phyloP scores from a whole-genome alignment of 306 rosid species.

The Quercus wislizeni region DNA sequence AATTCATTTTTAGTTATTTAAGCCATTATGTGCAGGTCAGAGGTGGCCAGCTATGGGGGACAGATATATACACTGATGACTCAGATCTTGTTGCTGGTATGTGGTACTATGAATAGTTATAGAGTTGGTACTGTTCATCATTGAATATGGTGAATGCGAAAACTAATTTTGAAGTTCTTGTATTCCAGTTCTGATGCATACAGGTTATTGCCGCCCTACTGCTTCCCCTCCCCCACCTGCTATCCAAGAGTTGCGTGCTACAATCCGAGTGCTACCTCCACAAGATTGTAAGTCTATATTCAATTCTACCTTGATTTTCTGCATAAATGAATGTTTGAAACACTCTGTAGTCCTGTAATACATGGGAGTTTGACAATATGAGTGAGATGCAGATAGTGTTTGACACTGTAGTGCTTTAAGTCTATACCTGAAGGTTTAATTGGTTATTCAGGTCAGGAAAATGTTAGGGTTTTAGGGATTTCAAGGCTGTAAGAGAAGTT shows the following conservation, averaged over 20 bases:
- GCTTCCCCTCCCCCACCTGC: conserved; percentile 90
- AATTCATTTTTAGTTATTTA: conserved; percentile 13
- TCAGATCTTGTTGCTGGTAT: conserved; percentile 98
- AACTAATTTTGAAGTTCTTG: conserved; percentile 33
- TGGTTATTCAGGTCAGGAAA: not conserved
- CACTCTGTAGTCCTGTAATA: not conserved
- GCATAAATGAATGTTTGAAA: not conserved
- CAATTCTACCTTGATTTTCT: conserved; percentile 16
- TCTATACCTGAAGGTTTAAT: not conserved
- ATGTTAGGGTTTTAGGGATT: not conserved
- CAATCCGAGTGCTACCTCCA: conserved; percentile 78
- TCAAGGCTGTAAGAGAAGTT: not conserved
- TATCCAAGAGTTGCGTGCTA: conserved; percentile 78
- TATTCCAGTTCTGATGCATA: conserved; percentile 89
- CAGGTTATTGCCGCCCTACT: conserved; percentile 96
- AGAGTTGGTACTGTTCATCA: conserved; percentile 7
- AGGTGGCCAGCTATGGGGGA: conserved; percentile 98
- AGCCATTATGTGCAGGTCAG: conserved; percentile 65
- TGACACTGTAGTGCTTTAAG: no score
- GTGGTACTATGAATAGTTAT: conserved; percentile 12
- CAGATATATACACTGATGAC: conserved; percentile 92
- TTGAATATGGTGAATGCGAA: conserved; percentile 2
- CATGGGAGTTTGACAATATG: not conserved
- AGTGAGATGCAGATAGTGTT: not conserved
- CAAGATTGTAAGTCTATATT: conserved; percentile 71